These are phyloP conservation scores for Pistacia vera DNA, from an alignment of 345 rosid species.

Conservation along the genomic window DNA sequence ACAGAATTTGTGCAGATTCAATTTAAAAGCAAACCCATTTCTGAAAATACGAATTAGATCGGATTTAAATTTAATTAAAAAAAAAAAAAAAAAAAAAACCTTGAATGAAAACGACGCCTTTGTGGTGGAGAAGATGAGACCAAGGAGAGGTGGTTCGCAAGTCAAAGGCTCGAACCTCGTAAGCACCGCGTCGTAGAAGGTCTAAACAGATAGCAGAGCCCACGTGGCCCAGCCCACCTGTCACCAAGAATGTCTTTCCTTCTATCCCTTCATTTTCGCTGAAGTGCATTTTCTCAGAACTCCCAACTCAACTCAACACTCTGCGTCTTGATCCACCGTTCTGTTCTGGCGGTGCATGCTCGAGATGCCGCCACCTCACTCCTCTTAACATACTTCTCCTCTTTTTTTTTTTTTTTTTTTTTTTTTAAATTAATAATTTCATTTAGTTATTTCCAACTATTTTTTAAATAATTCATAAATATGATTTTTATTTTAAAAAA, in stretches of 20 bases:
- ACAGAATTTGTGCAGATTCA: background rate
- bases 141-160: slow-evolving; percentile 65
- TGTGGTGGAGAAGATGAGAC: slow-evolving; percentile 50
- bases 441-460: too few species aligned
- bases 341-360: background rate
- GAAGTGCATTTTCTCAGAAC: slow-evolving; percentile 54
- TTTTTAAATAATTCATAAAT: too few species aligned
- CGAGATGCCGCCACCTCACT: too few species aligned
- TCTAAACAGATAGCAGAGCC: slow-evolving; percentile 88
- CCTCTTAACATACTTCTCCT: too few species aligned
- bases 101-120: slow-evolving; percentile 69
- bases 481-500: too few species aligned
- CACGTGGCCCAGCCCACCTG: slow-evolving; percentile 85
- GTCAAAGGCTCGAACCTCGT: slow-evolving; percentile 82
- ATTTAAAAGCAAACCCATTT: background rate
- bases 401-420: too few species aligned
- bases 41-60: background rate
- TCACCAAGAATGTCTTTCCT: slow-evolving; percentile 70
- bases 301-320: background rate
- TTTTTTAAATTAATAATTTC: too few species aligned
- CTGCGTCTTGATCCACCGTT: too few species aligned
- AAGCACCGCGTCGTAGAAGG: slow-evolving; percentile 82
- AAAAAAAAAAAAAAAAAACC: slow-evolving; percentile 37
- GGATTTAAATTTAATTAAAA: background rate
- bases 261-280: slow-evolving; percentile 96